Evolutionary conservation across 139 green algal genomes (phyloP).

Genomic region (Micractinium sp.): DNA sequence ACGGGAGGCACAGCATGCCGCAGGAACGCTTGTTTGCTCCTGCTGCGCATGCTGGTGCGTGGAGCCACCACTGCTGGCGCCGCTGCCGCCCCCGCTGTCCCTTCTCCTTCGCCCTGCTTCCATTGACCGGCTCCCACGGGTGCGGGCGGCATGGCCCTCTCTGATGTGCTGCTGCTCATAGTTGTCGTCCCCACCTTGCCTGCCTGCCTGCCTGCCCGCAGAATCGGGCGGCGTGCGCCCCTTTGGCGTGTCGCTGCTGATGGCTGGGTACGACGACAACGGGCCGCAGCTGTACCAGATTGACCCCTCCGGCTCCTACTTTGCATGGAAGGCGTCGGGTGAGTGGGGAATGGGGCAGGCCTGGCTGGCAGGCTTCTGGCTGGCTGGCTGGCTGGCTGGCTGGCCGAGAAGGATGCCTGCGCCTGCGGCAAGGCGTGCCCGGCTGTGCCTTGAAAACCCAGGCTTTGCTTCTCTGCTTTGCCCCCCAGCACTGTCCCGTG

Average conservation of each 20-base stretch:
- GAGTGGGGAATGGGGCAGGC: background rate
- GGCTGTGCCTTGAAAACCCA: no score
- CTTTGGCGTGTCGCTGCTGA: constrained; percentile 97
- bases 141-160: background rate
- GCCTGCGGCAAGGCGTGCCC: background rate
- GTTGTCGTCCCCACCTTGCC: background rate
- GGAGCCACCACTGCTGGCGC: background rate
- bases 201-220: constrained; percentile 43
- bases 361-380: background rate
- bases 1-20: background rate
- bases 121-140: background rate
- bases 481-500: no score
- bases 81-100: background rate
- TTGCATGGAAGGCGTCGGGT: constrained; percentile 94
- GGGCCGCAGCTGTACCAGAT: constrained; percentile 99
- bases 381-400: background rate
- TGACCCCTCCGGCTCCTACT: constrained; percentile 97
- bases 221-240: constrained; percentile 95
- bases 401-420: background rate
- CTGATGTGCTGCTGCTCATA: background rate
- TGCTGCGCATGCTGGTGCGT: no score
- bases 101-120: background rate
- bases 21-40: background rate
- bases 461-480: background rate
- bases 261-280: constrained; percentile 95